Evolutionary conservation across 2,329 filamentous ascomycete species (phyloP).

Genomic region (Fusarium sp.): DNA sequence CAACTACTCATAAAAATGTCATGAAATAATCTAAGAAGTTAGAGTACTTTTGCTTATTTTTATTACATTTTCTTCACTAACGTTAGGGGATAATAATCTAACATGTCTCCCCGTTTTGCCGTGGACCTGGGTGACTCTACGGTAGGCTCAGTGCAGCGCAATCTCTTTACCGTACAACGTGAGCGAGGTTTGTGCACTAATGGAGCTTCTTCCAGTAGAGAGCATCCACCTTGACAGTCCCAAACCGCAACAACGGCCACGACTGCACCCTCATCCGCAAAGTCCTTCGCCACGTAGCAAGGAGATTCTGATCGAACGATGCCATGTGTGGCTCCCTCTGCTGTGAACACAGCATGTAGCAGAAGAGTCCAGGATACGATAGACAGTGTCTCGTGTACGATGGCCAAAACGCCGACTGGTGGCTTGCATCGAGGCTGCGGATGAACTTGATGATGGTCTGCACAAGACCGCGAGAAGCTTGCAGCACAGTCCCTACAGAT

Average conservation of each 20-base stretch:
- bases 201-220: constrained; percentile 36
- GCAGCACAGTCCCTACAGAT: background rate
- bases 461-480: background rate
- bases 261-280: constrained; percentile 28
- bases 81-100: too few relatives aligned
- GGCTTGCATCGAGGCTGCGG: background rate
- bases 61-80: too few relatives aligned
- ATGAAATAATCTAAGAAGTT: too few relatives aligned
- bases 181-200: background rate
- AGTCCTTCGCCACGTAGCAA: background rate
- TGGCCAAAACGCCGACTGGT: background rate
- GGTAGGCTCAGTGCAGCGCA: too few relatives aligned
- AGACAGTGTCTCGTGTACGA: background rate
- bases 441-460: background rate
- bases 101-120: too few relatives aligned
- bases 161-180: background rate
- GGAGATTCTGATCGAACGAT: background rate
- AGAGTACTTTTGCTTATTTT: too few relatives aligned
- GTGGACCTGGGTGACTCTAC: too few relatives aligned
- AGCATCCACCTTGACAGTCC: constrained; percentile 38
- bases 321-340: background rate
- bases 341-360: background rate
- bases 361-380: background rate
- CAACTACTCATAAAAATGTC: too few relatives aligned
- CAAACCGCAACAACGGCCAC: constrained; percentile 37